Percentiles rank a stretch among this genome's conserved stretches.
phyloP scores from a whole-genome alignment of 345 rosid genomes.

The Eucalyptus cloeziana region DNA sequence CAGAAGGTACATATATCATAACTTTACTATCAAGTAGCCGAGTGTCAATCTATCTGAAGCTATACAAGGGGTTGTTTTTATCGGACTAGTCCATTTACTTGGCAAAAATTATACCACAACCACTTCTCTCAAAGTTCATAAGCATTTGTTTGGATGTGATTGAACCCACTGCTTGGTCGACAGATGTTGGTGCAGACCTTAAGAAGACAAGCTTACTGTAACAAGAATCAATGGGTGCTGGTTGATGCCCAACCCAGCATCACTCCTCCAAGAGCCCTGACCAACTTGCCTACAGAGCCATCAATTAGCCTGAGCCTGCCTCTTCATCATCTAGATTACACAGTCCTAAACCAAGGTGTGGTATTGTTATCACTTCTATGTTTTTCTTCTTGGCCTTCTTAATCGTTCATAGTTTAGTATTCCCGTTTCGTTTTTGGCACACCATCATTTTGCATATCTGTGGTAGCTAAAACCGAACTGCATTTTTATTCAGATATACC shows the following conservation, averaged over 20 bases:
- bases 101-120: background rate
- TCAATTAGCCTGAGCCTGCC: background rate
- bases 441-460: background rate
- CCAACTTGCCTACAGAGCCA: constrained; percentile 11
- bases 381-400: background rate
- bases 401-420: background rate
- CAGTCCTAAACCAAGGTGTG: constrained; percentile 21
- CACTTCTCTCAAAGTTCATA: background rate
- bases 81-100: background rate
- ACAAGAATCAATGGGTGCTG: constrained; percentile 1
- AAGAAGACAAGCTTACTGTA: constrained; percentile 37
- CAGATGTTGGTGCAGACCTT: constrained; percentile 28
- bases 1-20: constrained; percentile 17
- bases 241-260: background rate
- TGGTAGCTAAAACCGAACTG: background rate
- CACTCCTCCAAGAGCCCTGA: constrained; percentile 17
- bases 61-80: background rate
- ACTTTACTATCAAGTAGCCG: background rate
- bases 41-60: background rate
- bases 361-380: background rate
- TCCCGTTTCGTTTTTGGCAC: background rate
- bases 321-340: constrained; percentile 14
- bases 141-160: background rate
- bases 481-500: background rate
- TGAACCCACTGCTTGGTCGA: background rate